Conservation (phyloP, 2,329 filamentous ascomycete species). For the Metarhizium robertsii region DNA sequence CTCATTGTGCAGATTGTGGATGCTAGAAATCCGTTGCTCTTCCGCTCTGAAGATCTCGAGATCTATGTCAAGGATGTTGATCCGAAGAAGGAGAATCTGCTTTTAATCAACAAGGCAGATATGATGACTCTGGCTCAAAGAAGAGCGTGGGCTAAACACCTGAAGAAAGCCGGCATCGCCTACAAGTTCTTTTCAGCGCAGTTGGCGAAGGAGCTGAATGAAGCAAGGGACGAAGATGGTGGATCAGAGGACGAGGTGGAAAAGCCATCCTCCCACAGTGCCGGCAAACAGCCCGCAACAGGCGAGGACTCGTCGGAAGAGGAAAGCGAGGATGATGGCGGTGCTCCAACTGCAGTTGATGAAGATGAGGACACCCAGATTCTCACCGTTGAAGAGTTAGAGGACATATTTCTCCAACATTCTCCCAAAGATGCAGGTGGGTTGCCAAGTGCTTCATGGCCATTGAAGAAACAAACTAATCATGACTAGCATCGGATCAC, state of each 20-base stretch:
- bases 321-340: constrained; percentile 23
- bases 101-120: constrained; percentile 97
- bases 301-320: constrained; percentile 13
- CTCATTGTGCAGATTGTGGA: constrained; percentile 97
- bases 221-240: constrained; percentile 52
- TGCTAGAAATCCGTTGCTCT: constrained; percentile 86
- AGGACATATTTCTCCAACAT: constrained; percentile 76
- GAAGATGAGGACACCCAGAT: constrained; percentile 63
- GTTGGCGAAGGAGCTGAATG: constrained; percentile 81
- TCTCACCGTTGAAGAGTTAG: constrained; percentile 84
- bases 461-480: neutral
- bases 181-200: constrained; percentile 96
- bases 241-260: constrained; percentile 29
- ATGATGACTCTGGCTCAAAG: constrained; percentile 92
- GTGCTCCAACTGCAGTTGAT: constrained; percentile 12
- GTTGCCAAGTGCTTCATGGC: constrained; percentile 6
- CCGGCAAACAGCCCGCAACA: constrained; percentile 15
- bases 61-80: constrained; percentile 91
- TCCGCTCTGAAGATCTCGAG: constrained; percentile 89
- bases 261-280: constrained; percentile 15
- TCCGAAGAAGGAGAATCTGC: constrained; percentile 74
- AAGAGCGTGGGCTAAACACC: constrained; percentile 75
- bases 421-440: constrained; percentile 44
- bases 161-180: constrained; percentile 69
- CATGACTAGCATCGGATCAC: constrained; percentile 31